Conservation (phyloP, 2,329 filamentous ascomycete species). For the Leptographium radiaticola region DNA sequence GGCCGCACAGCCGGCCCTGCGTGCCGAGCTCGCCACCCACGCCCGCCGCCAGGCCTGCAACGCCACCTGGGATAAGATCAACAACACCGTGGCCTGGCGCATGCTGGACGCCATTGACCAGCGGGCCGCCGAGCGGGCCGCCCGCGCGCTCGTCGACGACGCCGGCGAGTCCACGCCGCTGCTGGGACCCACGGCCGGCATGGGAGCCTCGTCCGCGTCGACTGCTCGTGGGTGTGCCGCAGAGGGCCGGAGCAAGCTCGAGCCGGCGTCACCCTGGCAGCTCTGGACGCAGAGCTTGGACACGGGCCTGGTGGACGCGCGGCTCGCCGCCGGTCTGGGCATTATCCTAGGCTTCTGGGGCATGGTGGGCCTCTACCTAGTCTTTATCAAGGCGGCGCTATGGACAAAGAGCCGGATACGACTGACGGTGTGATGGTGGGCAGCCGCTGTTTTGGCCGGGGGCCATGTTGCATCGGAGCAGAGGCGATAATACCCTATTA, state of each 20-base stretch:
- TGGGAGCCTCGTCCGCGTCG: not conserved
- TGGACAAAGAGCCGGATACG: constrained; percentile 13
- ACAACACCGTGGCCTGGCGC: constrained; percentile 54
- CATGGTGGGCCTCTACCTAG: constrained; percentile 33
- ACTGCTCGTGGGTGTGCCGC: not conserved
- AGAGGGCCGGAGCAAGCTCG: not conserved
- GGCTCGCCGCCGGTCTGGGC: constrained; percentile 29
- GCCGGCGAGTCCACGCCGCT: not conserved
- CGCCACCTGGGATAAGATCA: constrained; percentile 60
- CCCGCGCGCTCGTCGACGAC: constrained; percentile 5
- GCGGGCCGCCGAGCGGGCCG: constrained; percentile 21
- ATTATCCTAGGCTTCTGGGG: constrained; percentile 36
- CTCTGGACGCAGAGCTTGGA: constrained; percentile 27
- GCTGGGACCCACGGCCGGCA: not conserved
- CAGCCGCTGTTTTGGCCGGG: not conserved
- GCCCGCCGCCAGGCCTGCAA: constrained; percentile 45
- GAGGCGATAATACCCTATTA: not conserved
- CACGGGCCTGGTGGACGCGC: constrained; percentile 28
- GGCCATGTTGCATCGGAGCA: not conserved
- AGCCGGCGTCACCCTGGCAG: constrained; percentile 24
- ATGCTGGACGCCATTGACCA: constrained; percentile 42
- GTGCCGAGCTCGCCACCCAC: constrained; percentile 29
- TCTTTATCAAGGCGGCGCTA: constrained; percentile 28
- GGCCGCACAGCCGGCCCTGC: constrained; percentile 28
- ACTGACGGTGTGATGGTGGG: not conserved